Evolutionary conservation across 73 alveolate genomes (phyloP).

Genomic region (Paramecium sexaurelia): DNA sequence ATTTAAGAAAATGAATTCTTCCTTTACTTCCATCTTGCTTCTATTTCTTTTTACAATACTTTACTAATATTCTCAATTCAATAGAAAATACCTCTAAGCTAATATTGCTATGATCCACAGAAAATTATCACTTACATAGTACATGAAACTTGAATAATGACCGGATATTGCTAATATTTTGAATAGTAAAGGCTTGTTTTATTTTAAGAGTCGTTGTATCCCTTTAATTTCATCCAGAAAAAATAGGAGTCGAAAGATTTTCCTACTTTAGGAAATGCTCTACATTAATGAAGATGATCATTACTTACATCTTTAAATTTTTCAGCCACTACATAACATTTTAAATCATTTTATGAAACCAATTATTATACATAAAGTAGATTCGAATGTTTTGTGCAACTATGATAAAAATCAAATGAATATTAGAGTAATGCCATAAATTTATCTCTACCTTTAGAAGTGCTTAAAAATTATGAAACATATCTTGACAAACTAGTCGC

Average conservation of each 20-base stretch:
- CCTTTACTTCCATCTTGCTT: constrained; percentile 57
- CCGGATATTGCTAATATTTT: constrained; percentile 70
- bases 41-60: constrained; percentile 38
- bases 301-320: constrained; percentile 64
- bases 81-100: constrained; percentile 25
- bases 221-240: constrained; percentile 77
- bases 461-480: constrained; percentile 61
- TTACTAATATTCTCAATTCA: neutral
- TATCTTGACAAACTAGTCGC: constrained; percentile 54
- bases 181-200: constrained; percentile 64
- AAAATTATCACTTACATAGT: constrained; percentile 83
- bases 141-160: constrained; percentile 77
- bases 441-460: constrained; percentile 80
- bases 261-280: constrained; percentile 77
- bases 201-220: constrained; percentile 64
- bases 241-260: constrained; percentile 76
- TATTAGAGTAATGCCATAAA: constrained; percentile 72
- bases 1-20: constrained; percentile 61
- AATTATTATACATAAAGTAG: constrained; percentile 18
- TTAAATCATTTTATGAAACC: neutral
- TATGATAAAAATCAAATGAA: constrained; percentile 73
- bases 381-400: constrained; percentile 72
- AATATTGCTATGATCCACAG: constrained; percentile 71
- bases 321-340: constrained; percentile 44
- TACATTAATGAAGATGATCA: constrained; percentile 13